Base-by-base conservation (phyloP, 169 alveolate species). In the Plasmodium adleri region DNA sequence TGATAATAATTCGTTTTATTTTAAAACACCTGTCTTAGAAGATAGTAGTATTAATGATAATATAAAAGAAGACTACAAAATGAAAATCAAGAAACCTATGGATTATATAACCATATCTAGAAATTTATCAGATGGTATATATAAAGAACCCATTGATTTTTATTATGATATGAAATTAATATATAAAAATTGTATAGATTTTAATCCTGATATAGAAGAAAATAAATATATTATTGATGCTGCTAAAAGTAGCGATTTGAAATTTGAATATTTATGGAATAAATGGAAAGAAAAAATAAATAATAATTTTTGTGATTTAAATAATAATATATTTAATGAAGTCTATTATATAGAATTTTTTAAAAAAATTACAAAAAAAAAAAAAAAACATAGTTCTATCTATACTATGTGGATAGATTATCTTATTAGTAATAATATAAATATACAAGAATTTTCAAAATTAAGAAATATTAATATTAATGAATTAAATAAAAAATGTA, bases 191-290 rank as follows among this genome's bases (percentile, higher is more conserved):
- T 78, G 89, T 60, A 20, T 78, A 1, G 78, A 50, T n/a, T 78
- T 78, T 58, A 78, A 78, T 70, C 89, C 89, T 0, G 89, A 66
- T 10, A 78, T 52, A 13, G 4, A 22, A 20, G 75, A 64, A 47
- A 78, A 78, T 52, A 32, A 78, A 24, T 78, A 78, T 59, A 78
- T 78, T 1, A 66, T 78, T n/a, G 78, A 63, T 0, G 89, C 89
- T 22, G 89, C 89, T 20, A 78, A 66, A 32, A 20, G 66, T n/a
- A 70, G 80, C 20, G 78, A 63, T 10, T 59, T 64, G 9, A 78
- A 70, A n/a, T 64, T 58, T 63, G 74, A 67, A 7, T 24, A 26
- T 50, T 22, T 78, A 58, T 78, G 89, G 89, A 1, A 43, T 26
- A 64, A 78, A 43, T 78, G 89, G 89, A 49, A 78, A 9, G 24